Evolutionary conservation across 805 yeast genomes (phyloP).

Genomic region (Yarrowia deformans): DNA sequence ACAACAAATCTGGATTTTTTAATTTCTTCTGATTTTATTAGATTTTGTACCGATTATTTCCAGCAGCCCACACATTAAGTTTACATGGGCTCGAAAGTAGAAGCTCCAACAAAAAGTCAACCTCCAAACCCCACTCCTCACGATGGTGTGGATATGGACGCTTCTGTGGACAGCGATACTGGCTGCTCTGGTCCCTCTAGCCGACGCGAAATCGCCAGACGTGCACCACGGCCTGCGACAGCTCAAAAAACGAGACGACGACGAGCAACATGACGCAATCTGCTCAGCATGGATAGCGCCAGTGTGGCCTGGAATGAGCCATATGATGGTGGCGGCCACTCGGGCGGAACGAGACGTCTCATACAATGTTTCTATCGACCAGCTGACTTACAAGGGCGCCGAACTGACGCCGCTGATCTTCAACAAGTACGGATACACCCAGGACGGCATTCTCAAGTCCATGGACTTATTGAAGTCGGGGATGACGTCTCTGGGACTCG

Average conservation of each 20-base stretch:
- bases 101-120: background rate
- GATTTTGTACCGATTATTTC: background rate
- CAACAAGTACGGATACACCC: constrained; percentile 48
- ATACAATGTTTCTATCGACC: constrained; percentile 49
- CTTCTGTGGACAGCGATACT: constrained; percentile 17
- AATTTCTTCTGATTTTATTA: too few species aligned
- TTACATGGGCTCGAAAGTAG: background rate
- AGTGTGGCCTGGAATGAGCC: constrained; percentile 28
- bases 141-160: constrained; percentile 37
- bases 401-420: constrained; percentile 49
- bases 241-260: constrained; percentile 29
- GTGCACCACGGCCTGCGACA: constrained; percentile 14
- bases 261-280: background rate
- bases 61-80: background rate
- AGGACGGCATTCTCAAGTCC: constrained; percentile 44
- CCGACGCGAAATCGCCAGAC: constrained; percentile 4
- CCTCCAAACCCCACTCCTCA: constrained; percentile 14
- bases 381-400: constrained; percentile 50
- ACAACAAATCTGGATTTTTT: too few species aligned
- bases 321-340: constrained; percentile 35
- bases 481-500: constrained; percentile 52
- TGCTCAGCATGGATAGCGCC: constrained; percentile 28
- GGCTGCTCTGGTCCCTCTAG: constrained; percentile 12
- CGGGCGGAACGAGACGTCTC: constrained; percentile 50
- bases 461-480: constrained; percentile 50